phyloP scores from a whole-genome alignment of 148 eudicot species.

The Heliosperma pusillum region DNA sequence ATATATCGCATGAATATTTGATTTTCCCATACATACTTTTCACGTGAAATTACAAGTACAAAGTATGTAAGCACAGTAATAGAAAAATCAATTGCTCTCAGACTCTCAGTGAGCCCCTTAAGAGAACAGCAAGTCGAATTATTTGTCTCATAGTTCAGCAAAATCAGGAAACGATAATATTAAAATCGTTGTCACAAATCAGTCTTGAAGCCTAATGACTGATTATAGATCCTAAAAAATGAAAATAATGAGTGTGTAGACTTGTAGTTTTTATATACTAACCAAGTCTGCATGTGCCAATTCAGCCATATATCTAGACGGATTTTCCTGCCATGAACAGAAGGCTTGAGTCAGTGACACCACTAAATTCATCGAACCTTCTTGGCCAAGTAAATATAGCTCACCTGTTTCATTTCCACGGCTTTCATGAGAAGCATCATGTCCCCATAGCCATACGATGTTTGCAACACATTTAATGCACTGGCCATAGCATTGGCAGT shows the following conservation, averaged over 20 bases:
- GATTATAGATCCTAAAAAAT: neutral
- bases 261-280: slow-evolving; percentile 25
- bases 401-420: slow-evolving; percentile 61
- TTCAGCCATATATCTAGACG: slow-evolving; percentile 72
- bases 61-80: neutral
- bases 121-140: neutral
- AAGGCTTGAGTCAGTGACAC: slow-evolving; percentile 14
- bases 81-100: too few species aligned
- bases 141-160: neutral
- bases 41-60: too few species aligned
- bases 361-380: neutral
- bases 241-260: slow-evolving; percentile 1
- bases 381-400: neutral
- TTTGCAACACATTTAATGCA: slow-evolving; percentile 66
- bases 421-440: slow-evolving; percentile 68
- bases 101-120: too few species aligned
- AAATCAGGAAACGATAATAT: neutral
- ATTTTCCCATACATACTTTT: too few species aligned
- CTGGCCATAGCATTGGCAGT: slow-evolving; percentile 60
- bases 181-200: too few species aligned
- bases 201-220: too few species aligned
- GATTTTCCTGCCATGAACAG: slow-evolving; percentile 61
- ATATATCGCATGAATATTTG: too few species aligned
- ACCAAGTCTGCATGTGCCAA: slow-evolving; percentile 66
- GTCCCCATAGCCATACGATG: slow-evolving; percentile 77